Base-by-base conservation (phyloP, 225 moss, liverwort and hornwort species). In the Neckera pumila region DNA sequence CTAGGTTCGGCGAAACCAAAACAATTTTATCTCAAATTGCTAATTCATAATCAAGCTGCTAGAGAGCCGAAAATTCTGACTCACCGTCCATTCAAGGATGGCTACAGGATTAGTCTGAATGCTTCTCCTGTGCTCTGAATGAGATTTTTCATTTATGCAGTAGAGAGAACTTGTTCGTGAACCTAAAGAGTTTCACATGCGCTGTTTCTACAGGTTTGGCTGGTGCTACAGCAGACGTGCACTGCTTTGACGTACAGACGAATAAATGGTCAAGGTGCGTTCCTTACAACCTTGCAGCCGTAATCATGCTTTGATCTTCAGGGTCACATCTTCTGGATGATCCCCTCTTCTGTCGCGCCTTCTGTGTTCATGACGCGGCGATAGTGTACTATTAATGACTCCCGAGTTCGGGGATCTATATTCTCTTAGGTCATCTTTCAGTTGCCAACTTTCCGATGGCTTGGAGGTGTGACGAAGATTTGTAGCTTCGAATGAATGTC, bases 151-250 rank as follows among this genome's bases (percentile, higher is more conserved):
- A 42, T 79, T 64, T 53, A 28, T 43, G 87, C 23, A 51, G n/a
- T 59, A 15, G 77, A 58, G 76, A 69, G 49, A 8, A n/a, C 5
- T 83, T 88, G 43, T 86, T 13, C 76, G 9, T 80, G 79, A 81
- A 91, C 81, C 89, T 79, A 88, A 57, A 78, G 75, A 85, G 63
- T 23, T 88, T 27, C 73, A 66, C 86, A 57, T 90, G 86, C 60
- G n/a, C 69, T 90, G 77, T 83, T 88, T 87, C 75, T 87, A 67
- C 95, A 98, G 98, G 98, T 83, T 91, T 98, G 88, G 98, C 98
- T 64, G 98, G 97, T 73, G 98, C 98, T 71, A 98, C 98, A 49
- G 98, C 98, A 62, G 98, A 98, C 86, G 97, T 98, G 83, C 98
- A 98, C 92, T 97, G 98, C 89, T 97, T 94, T 85, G 97, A 98